Evolutionary conservation across 2,329 filamentous ascomycete genomes (phyloP), one percentile per base, ranked within the genome.

Genomic region (Beauveria pseudobassiana): DNA sequence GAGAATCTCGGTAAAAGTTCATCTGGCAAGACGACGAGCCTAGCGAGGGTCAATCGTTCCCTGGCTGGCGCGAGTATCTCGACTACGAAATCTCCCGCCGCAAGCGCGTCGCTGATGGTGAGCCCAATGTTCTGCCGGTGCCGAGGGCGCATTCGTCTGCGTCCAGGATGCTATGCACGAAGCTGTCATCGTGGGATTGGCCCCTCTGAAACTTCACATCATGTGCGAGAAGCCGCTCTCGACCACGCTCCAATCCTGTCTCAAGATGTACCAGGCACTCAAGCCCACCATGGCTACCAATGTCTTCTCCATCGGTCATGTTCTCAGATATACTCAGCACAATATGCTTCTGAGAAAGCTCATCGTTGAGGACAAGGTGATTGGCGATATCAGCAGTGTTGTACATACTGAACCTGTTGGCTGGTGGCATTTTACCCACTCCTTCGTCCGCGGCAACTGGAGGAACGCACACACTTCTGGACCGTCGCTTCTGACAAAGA

Each of bases 211-310:
- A 2, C 76, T 97, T 53, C 92, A 97, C 73, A 86, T 98, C 65
- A 90, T 97, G 80, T 96, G 92, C 72, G 95, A 99, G 79, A 99
- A 99, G 76, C 95, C 95, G 2, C 77, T 99, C 59, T 91, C 92
- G 0, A 91, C 91, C 24, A 88, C 84, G 0, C 77, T 98, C 30
- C 74, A 81, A 20, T 91, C 95, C 68, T 97, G 92, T 70, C 77
- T 96, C 42, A 80, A 79, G 49, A 93, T 96, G 69, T 91, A 86
- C 72, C 76, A 76, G 54, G 81, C 86, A 1, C 71, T 90, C 65
- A 71, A 75, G 16, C 72, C 74, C 7, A 67, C 65, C 1, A 63
- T 67, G 22, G 51, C 61, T 3, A 66, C 69, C 34, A 76, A 71
- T 51, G 80, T 98, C 48, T 96, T 98, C 73, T 92, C 91, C 0